Conservation (phyloP, 2,329 filamentous ascomycete species). For the Colletotrichum higginsianum region DNA sequence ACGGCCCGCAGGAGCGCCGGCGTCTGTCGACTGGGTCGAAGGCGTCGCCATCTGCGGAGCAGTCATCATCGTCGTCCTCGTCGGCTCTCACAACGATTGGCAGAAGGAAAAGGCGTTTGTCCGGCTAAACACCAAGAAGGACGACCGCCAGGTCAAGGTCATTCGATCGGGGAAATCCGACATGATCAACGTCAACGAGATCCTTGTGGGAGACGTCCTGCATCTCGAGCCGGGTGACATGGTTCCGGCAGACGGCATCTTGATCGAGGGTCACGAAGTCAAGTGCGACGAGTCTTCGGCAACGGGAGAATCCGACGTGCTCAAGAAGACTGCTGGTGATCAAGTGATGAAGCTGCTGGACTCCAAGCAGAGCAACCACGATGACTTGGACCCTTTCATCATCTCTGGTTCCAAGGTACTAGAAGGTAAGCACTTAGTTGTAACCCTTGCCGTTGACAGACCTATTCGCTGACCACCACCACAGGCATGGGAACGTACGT, state of each 20-base stretch:
- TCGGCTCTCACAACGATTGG: slow-evolving; percentile 69
- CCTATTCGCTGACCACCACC: background rate
- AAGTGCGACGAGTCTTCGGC: slow-evolving; percentile 81
- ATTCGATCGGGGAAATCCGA: slow-evolving; percentile 69
- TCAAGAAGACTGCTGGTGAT: slow-evolving; percentile 75
- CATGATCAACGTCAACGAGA: slow-evolving; percentile 70
- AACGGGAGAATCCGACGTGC: slow-evolving; percentile 80
- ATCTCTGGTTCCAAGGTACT: slow-evolving; percentile 69
- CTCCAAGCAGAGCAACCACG: slow-evolving; percentile 52
- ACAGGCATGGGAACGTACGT: slow-evolving; percentile 64
- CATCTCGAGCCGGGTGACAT: slow-evolving; percentile 77
- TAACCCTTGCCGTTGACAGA: slow-evolving; percentile 46
- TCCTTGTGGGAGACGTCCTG: slow-evolving; percentile 73
- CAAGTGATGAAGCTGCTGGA: slow-evolving; percentile 66
- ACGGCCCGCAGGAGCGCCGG: slow-evolving; percentile 51
- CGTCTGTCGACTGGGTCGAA: slow-evolving; percentile 67
- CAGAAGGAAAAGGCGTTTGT: slow-evolving; percentile 70
- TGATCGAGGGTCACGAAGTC: slow-evolving; percentile 68
- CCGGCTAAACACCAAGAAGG: slow-evolving; percentile 66
- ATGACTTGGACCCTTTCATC: slow-evolving; percentile 73
- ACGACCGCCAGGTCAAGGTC: slow-evolving; percentile 69
- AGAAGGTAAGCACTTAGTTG: slow-evolving; percentile 51
- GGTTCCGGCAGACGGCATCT: slow-evolving; percentile 78
- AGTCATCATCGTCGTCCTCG: slow-evolving; percentile 67
- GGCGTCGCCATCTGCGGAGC: slow-evolving; percentile 69